These are phyloP conservation scores for Magnusiomyces tetraspermus DNA, from an alignment of 1,139 yeast genomes.

Conservation along the genomic window DNA sequence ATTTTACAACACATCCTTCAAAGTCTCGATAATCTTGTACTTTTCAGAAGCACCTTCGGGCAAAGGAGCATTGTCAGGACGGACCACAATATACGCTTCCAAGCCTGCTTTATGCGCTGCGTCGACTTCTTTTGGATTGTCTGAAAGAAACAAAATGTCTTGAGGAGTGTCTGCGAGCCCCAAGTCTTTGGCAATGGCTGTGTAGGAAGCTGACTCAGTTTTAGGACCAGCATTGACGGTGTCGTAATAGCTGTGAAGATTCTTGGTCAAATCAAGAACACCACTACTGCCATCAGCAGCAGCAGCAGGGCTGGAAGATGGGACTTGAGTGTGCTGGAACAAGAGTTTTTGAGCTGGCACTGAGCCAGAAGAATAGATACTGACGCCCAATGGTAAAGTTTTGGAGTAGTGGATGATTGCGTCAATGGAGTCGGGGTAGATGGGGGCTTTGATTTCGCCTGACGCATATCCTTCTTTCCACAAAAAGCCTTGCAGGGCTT, in stretches of 20 bases:
- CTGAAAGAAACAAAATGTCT: conserved; percentile 60
- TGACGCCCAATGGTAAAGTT: conserved; percentile 31
- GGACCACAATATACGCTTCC: conserved; percentile 46
- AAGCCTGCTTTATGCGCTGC: conserved; percentile 70
- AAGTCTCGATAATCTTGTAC: conserved; percentile 11
- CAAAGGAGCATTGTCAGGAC: conserved; percentile 68
- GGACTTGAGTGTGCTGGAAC: conserved; percentile 46
- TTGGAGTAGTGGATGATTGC: conserved; percentile 39
- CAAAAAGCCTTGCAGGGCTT: conserved; percentile 70
- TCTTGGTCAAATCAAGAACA: conserved; percentile 43
- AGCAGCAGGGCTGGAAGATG: not conserved
- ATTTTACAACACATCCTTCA: conserved; percentile 8
- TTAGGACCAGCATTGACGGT: conserved; percentile 78
- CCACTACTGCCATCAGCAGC: conserved; percentile 27
- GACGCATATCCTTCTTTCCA: conserved; percentile 73
- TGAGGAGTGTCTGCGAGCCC: conserved; percentile 18
- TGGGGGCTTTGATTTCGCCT: conserved; percentile 69
- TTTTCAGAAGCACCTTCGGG: conserved; percentile 5
- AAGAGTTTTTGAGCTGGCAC: conserved; percentile 75
- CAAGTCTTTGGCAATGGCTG: conserved; percentile 44
- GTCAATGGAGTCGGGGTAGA: conserved; percentile 62
- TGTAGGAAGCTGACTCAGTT: conserved; percentile 48
- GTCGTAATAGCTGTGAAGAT: conserved; percentile 65
- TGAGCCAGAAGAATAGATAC: conserved; percentile 88
- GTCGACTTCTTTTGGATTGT: conserved; percentile 38